These are phyloP conservation scores for Quercus gilva DNA, from an alignment of 306 rosid species.

Conservation along the genomic window DNA sequence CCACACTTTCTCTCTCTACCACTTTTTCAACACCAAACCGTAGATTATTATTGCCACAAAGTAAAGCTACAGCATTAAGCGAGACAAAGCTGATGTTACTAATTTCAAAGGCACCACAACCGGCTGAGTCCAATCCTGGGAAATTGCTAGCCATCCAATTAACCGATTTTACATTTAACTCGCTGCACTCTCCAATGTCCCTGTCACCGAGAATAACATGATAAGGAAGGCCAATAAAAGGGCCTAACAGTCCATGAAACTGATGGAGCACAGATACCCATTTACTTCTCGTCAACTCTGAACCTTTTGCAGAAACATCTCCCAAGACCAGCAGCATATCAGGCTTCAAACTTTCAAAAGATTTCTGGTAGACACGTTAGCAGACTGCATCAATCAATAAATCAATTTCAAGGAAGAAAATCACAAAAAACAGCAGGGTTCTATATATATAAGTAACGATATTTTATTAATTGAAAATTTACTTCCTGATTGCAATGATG, in stretches of 20 bases:
- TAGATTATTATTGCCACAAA: constrained; percentile 46
- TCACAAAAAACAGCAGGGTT: neutral
- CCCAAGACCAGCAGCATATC: constrained; percentile 71
- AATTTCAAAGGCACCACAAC: constrained; percentile 62
- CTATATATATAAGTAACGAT: too few relatives aligned
- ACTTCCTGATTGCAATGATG: too few relatives aligned
- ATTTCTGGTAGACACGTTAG: constrained; percentile 49
- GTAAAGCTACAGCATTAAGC: constrained; percentile 59
- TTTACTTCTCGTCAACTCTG: constrained; percentile 38
- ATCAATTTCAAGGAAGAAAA: neutral
- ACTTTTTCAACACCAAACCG: constrained; percentile 63
- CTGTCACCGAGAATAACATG: constrained; percentile 70
- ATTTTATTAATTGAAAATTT: too few relatives aligned
- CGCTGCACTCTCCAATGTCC: constrained; percentile 51
- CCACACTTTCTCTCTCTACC: constrained; percentile 61
- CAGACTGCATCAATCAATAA: neutral
- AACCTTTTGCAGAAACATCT: constrained; percentile 68
- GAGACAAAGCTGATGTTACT: constrained; percentile 59
- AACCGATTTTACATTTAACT: constrained; percentile 31
- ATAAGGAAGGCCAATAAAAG: constrained; percentile 52
- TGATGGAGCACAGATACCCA: constrained; percentile 49
- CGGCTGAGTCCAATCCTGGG: constrained; percentile 55
- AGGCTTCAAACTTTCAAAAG: constrained; percentile 51
- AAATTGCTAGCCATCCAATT: constrained; percentile 46
- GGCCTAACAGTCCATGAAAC: constrained; percentile 49